Evolutionary conservation across 768 basidiomycete species (phyloP).

Genomic region (Psilocybe cyanescens): DNA sequence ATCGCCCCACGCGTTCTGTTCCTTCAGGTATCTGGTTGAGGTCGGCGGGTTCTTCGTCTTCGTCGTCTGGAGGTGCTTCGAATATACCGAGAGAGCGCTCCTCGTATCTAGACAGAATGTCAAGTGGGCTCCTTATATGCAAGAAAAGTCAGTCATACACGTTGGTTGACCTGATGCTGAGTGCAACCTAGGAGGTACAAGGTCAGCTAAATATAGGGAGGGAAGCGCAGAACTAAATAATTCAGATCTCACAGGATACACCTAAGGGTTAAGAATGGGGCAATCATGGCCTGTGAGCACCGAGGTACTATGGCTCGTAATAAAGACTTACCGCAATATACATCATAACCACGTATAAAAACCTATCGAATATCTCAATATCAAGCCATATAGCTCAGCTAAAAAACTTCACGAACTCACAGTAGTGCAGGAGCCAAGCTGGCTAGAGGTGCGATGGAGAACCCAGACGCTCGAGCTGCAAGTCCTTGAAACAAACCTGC

Average conservation of each 20-base stretch:
- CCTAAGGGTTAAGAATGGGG: slow-evolving; percentile 23
- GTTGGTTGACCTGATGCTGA: slow-evolving; percentile 70
- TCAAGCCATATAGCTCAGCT: too few species aligned
- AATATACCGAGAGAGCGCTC: slow-evolving; percentile 74
- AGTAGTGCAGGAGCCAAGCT: slow-evolving; percentile 71
- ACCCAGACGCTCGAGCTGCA: slow-evolving; percentile 56
- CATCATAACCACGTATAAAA: slow-evolving; percentile 83
- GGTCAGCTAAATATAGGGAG: background rate
- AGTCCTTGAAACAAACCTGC: slow-evolving; percentile 58
- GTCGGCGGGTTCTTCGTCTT: slow-evolving; percentile 50
- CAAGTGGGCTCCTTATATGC: background rate
- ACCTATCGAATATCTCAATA: slow-evolving; percentile 34
- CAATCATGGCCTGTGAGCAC: background rate
- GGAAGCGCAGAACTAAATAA: too few species aligned
- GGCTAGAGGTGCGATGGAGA: slow-evolving; percentile 49
- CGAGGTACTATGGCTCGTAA: background rate
- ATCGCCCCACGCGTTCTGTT: slow-evolving; percentile 48
- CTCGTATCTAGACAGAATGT: slow-evolving; percentile 51
- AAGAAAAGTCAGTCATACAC: slow-evolving; percentile 40
- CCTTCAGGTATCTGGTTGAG: slow-evolving; percentile 35
- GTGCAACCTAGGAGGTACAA: slow-evolving; percentile 42
- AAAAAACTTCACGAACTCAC: slow-evolving; percentile 35
- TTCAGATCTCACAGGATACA: slow-evolving; percentile 41
- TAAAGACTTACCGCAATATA: slow-evolving; percentile 49
- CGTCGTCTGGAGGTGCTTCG: slow-evolving; percentile 52